Evolutionary conservation across 768 basidiomycete genomes (phyloP), one percentile per base, ranked within the genome.

Genomic region (Gelatoporia subvermispora): DNA sequence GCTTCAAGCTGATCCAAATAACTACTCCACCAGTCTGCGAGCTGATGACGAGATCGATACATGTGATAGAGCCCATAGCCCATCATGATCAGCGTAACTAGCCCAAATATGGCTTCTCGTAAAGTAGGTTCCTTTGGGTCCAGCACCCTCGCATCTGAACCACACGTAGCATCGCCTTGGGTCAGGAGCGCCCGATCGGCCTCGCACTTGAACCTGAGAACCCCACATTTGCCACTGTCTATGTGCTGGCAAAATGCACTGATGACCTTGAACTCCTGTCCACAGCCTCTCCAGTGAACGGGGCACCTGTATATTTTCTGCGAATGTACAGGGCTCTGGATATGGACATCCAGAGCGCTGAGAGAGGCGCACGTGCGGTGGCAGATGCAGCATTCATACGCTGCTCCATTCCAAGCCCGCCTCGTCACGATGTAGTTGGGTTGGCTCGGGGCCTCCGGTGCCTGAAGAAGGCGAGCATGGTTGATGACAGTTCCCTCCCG

Each of bases 371-470:
- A 81, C 11, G 43, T 54, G 20, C 45, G 48, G 60, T 79, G 72
- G 60, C 85, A 87, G 20, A 88, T 62, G 58, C 78, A 78, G 62
- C 85, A 88, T 62, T 88, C 83, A 60, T 71, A 88, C 5, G 53
- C 66, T 3, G 0, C 3, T 0, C 69, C 69, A 49, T 76, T 77
- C 68, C 68, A 75, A 13, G 76, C 68, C 23, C 52, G 60, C 3
- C 58, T 56, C 10, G 73, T 75, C 40, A 72, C 72, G 5, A 31
- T 31, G 13, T 31, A 5, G 13, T 31, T 13, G 5, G 13, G 28
- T 31, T 31, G 5, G 7, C 13, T 13, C 28, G 28, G 28, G 28
- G 13, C 28, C 13, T 31, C 28, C 13, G 28, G 28, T 5, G 7
- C 28, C 13, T 31, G 7, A 5, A 31, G 28, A 31, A 31, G 13